Base-by-base conservation (phyloP, 148 eudicot genomes). In the Chenopodium berlandieri region DNA sequence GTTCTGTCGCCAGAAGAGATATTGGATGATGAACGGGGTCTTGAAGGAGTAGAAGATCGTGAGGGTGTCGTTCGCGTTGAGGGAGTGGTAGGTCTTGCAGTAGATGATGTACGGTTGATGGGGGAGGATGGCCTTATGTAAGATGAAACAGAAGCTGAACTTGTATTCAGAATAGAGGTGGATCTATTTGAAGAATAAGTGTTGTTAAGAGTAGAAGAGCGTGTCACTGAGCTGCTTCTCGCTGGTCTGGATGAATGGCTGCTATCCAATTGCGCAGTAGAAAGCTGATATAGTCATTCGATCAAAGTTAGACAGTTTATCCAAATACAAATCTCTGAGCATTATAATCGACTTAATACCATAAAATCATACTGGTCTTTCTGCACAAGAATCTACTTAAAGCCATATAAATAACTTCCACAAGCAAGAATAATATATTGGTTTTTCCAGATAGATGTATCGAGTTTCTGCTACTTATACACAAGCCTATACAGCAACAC, bases 141-240 rank as follows among this genome's bases (percentile, higher is more conserved):
- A 78, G 99, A 96, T 75, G 98, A 96, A 63, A 94, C 97, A 40
- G 98, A 94, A 79, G 93, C 91, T 68, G 98, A 94, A 82, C 98
- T 94, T 63, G 99, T 94, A 86, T 94, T 96, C 54, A 96, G 93
- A 84, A 96, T 88, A 12, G 91, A 85, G 82, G 88, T 65, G 70
- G 94, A 89, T 87, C 92, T 91, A 69, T 88, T 90, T 63, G 95
- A 94, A 80, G 86, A 83, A 67, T 88, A 90, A 76, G 87, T 85
- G 78, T 86, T 90, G 86, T 85, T 90, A 32, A 87, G 90, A 20
- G 85, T 72, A n/a, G 98, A 89, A 66, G 97, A 83, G 64, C 99
- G 97, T 31, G 98, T 92, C 78, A 91, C 94, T 25, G 99, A 96
- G 87, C 90, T 94, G 90, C 98, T 96, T 84, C 99, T 86, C 54